A percentile compares a stretch with the other conserved stretches of the same genome.
Evolutionary conservation across 2,329 filamentous ascomycete genomes (phyloP).

Genomic region (Colletotrichum sp.): DNA sequence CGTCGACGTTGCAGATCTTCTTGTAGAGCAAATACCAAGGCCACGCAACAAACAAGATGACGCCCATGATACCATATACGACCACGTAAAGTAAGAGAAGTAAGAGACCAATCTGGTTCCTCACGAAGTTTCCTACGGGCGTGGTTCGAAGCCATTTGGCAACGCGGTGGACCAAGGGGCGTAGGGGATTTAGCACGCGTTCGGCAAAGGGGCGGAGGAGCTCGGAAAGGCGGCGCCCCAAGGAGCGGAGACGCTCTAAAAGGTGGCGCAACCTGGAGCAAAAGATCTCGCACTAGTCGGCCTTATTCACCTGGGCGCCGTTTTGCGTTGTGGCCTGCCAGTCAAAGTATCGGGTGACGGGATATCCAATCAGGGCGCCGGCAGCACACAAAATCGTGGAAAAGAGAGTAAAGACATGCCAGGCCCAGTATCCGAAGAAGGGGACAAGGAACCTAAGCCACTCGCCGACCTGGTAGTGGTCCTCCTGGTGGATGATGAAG

Average conservation of each 20-base stretch:
- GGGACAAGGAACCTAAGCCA: slow-evolving; percentile 75
- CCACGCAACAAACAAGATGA: neutral
- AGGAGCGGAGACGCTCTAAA: neutral
- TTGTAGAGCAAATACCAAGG: neutral
- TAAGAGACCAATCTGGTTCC: neutral
- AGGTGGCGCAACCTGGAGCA: neutral
- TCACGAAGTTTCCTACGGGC: neutral
- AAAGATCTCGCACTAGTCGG: neutral
- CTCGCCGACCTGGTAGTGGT: slow-evolving; percentile 80
- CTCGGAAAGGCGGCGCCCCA: neutral
- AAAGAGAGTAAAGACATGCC: slow-evolving; percentile 64
- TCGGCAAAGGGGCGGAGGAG: neutral
- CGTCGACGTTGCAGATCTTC: neutral
- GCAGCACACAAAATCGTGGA: slow-evolving; percentile 69
- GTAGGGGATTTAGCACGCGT: neutral
- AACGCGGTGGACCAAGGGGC: neutral
- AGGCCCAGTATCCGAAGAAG: slow-evolving; percentile 59
- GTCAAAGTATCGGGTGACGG: slow-evolving; percentile 9
- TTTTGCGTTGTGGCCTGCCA: neutral
- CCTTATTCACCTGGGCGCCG: neutral
- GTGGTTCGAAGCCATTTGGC: neutral
- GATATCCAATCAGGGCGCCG: slow-evolving; percentile 35
- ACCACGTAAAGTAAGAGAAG: neutral
- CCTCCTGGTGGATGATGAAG: slow-evolving; percentile 78
- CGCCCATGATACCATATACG: neutral